phyloP scores from a whole-genome alignment of 1,284 basidiomycete genomes.

The Porogramme epimiltina region DNA sequence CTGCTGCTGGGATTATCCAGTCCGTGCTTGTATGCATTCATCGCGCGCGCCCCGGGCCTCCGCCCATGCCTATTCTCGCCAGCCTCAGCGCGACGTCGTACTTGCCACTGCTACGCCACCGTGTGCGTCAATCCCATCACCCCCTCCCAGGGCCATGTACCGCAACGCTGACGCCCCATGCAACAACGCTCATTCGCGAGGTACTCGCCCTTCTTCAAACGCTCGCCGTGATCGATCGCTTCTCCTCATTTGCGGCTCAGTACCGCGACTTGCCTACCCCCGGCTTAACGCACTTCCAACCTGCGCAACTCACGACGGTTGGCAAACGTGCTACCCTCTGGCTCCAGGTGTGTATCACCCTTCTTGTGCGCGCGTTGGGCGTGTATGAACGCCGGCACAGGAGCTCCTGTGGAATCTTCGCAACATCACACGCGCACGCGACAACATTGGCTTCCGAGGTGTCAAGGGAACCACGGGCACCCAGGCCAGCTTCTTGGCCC shows the following conservation, averaged over 20 bases:
- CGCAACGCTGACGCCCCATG: neutral
- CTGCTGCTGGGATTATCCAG: slow-evolving; percentile 98
- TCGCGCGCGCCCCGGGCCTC: slow-evolving; percentile 5
- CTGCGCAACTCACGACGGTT: slow-evolving; percentile 97
- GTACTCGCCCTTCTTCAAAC: slow-evolving; percentile 88
- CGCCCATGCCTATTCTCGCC: slow-evolving; percentile 1
- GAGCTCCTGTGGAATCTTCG: slow-evolving; percentile 97
- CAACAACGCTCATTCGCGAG: slow-evolving; percentile 92
- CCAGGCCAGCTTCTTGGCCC: slow-evolving; percentile 92
- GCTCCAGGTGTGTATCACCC: slow-evolving; percentile 86
- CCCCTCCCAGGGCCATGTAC: neutral
- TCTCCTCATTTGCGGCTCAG: slow-evolving; percentile 76
- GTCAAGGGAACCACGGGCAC: slow-evolving; percentile 99
- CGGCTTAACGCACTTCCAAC: slow-evolving; percentile 99
- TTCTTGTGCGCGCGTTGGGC: neutral
- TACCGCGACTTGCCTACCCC: slow-evolving; percentile 85
- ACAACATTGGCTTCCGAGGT: slow-evolving; percentile 96
- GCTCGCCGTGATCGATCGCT: slow-evolving; percentile 88
- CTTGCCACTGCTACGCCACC: slow-evolving; percentile 98
- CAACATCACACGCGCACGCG: slow-evolving; percentile 88
- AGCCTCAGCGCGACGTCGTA: slow-evolving; percentile 96
- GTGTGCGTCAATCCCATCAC: slow-evolving; percentile 60
- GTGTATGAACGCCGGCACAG: slow-evolving; percentile 35
- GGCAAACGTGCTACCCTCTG: slow-evolving; percentile 99
- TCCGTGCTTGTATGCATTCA: slow-evolving; percentile 40